Evolutionary conservation across 106 monocot species (phyloP), one percentile per base, ranked within the genome.

Genomic region (Agapanthus africanus): DNA sequence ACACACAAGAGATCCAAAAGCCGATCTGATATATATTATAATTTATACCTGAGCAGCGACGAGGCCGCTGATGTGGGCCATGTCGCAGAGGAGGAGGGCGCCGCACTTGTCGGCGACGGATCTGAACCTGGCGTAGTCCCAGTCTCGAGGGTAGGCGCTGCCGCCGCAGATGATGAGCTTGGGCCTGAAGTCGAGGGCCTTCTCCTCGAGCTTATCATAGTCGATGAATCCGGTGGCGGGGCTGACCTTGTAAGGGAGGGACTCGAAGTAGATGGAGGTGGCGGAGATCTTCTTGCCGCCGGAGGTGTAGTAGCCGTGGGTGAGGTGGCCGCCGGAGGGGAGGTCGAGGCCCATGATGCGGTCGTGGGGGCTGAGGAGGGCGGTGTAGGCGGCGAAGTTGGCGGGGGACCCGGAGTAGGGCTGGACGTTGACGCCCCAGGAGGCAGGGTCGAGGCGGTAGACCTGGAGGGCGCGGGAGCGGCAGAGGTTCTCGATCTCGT

Each of bases 251-350:
- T 90, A 90, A 0, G 90, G 90, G 73, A 90, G 38, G 40, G 80
- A 80, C 85, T 90, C 90, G 28, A 90, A 90, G 76, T 90, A 90
- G 59, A 90, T 90, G n/a, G 85, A 90, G 37, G 85, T 90, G 66
- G 90, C 90, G 4, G 90, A 85, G 70, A 90, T 90, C 83, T 90
- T 89, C 79, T 84, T 85, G 34, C 88, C 88, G 0, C 82, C 77
- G 60, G 88, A 66, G 27, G 88, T 84, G 59, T 84, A 88, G 69
- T 84, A 88, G 0, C 88, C 88, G 49, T 85, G 82, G 22, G 88
- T 89, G 41, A 89, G 71, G 63, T 89, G 84, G 11, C 84, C 88
- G 30, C 88, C 84, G 25, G 84, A 84, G 18, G 88, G 84, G 33
- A 89, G 82, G 60, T 89, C 88, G 7, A 89, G 71, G 7, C 88